These are phyloP conservation scores for Aristolochia contorta DNA, from an alignment of 164 flowering plant genomes.

Conservation along the genomic window DNA sequence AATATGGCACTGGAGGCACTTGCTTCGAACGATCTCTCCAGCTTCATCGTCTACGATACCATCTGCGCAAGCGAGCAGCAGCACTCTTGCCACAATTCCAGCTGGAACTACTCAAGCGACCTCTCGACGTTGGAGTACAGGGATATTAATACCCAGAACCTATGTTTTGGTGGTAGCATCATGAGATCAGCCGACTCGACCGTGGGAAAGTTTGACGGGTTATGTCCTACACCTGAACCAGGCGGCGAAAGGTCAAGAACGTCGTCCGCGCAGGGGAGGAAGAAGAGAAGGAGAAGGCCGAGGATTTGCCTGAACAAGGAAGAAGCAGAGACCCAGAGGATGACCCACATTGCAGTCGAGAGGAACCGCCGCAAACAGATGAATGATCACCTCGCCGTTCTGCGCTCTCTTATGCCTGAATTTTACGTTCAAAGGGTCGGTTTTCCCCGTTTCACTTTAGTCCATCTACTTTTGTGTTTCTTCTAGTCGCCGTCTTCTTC, in stretches of 20 bases:
- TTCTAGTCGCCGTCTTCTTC: too few relatives aligned
- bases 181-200: background rate
- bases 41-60: constrained; percentile 47
- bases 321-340: constrained; percentile 79
- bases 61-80: constrained; percentile 23
- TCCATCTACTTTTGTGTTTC: too few relatives aligned
- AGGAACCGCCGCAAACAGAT: constrained; percentile 84
- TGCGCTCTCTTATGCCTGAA: constrained; percentile 83
- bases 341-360: constrained; percentile 89
- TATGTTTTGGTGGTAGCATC: background rate
- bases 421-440: constrained; percentile 69
- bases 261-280: constrained; percentile 27
- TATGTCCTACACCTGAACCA: too few relatives aligned
- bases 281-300: constrained; percentile 51
- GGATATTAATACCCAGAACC: background rate
- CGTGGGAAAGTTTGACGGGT: too few relatives aligned
- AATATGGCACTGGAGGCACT: constrained; percentile 57
- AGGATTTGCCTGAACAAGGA: constrained; percentile 66
- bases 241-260: constrained; percentile 4
- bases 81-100: constrained; percentile 5
- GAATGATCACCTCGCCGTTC: constrained; percentile 71
- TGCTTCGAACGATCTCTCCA: constrained; percentile 40
- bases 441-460: too few relatives aligned
- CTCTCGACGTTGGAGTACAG: background rate
- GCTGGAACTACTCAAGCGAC: background rate